Percentiles rank a stretch among this genome's conserved stretches.
Evolutionary conservation across 768 basidiomycete genomes (phyloP).

Genomic region (Termitomyces sp.): DNA sequence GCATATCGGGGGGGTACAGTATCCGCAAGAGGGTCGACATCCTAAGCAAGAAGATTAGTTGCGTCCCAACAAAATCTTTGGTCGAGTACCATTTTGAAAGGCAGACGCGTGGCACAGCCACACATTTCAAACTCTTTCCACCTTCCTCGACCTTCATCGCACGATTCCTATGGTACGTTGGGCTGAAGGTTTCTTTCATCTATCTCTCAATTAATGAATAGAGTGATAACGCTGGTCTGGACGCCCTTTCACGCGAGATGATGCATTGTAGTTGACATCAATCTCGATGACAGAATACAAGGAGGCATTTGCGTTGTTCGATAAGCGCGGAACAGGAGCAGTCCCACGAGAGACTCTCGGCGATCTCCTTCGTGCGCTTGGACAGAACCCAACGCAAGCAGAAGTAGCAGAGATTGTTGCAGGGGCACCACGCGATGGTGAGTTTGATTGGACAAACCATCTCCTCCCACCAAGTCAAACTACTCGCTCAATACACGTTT

Average conservation of each 20-base stretch:
- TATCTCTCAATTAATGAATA: constrained; percentile 2
- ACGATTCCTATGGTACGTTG: constrained; percentile 25
- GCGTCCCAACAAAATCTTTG: not conserved
- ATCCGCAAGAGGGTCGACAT: constrained; percentile 53
- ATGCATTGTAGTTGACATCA: not conserved
- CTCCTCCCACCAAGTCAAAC: not conserved
- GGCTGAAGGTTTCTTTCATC: not conserved
- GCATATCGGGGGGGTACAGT: constrained; percentile 53
- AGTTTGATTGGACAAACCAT: constrained; percentile 5
- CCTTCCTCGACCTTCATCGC: constrained; percentile 3
- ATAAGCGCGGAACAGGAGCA: constrained; percentile 91
- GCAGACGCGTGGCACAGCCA: constrained; percentile 8
- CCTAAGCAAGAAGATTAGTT: constrained; percentile 24
- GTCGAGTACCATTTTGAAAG: constrained; percentile 12
- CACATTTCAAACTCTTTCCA: constrained; percentile 10
- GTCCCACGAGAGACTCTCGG: constrained; percentile 87
- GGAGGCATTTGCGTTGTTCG: constrained; percentile 96
- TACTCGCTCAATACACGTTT: not conserved
- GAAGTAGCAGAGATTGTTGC: constrained; percentile 84
- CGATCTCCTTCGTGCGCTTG: constrained; percentile 88
- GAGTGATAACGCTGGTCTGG: constrained; percentile 38
- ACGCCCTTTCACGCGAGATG: not conserved
- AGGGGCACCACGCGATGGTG: constrained; percentile 73
- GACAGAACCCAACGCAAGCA: constrained; percentile 99
- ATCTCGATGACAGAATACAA: constrained; percentile 69